Conservation (phyloP, 148 eudicot species). For the Amaranthus palmeri region DNA sequence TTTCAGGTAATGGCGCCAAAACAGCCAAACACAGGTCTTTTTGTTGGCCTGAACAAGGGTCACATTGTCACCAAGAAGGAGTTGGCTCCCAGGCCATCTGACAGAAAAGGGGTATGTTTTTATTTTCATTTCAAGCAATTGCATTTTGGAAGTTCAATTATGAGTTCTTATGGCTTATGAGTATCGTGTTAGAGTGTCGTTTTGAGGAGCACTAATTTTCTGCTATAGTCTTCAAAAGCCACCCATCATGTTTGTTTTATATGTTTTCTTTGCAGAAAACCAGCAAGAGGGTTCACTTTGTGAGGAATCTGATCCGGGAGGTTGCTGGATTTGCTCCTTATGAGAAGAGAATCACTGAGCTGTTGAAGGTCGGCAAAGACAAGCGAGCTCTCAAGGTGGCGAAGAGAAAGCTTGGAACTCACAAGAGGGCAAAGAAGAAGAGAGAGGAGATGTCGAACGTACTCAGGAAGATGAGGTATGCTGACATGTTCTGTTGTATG, state of each 20-base stretch:
- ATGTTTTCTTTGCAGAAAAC: conserved; percentile 31
- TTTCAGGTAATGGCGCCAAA: conserved; percentile 38
- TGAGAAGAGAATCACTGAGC: conserved; percentile 47
- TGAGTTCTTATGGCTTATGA: not conserved
- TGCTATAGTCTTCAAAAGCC: not conserved
- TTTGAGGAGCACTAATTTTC: not conserved
- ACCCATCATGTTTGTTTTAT: not conserved
- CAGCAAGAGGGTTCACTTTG: conserved; percentile 38
- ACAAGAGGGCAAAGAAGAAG: conserved; percentile 61
- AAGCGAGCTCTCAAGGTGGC: conserved; percentile 54
- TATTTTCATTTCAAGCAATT: not conserved
- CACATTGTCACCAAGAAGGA: conserved; percentile 43
- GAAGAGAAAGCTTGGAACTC: conserved; percentile 56
- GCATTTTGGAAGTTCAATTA: not conserved
- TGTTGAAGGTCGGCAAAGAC: conserved; percentile 53
- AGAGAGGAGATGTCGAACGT: conserved; percentile 58
- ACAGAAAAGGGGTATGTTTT: conserved; percentile 37
- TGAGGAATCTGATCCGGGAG: conserved; percentile 37
- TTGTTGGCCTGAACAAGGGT: conserved; percentile 46
- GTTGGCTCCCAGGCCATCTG: conserved; percentile 39
- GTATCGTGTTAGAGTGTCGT: not conserved
- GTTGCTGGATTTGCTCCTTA: conserved; percentile 44
- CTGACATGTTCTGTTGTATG: not conserved
- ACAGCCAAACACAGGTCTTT: conserved; percentile 37
- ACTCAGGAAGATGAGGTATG: conserved; percentile 49